Evolutionary conservation across 192 early-diverging fungal genomes (phyloP), one percentile per base, ranked within the genome.

Genomic region (Coemansia sp.): DNA sequence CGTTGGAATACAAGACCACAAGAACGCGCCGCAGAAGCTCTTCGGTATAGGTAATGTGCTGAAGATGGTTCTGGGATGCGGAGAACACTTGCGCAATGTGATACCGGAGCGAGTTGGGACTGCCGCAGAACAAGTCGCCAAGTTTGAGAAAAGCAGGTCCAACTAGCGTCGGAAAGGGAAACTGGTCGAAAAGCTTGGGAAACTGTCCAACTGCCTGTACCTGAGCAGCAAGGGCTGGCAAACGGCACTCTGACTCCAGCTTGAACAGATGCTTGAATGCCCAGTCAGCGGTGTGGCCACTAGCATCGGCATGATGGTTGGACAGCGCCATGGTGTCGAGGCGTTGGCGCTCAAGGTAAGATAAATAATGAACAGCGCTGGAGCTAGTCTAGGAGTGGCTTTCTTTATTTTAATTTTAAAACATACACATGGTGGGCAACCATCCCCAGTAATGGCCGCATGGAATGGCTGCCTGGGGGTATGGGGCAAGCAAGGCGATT

Each of bases 71-170:
- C 38, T 58, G 65, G 0, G 73, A 66, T 6, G 62, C 43, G 38
- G 51, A 61, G 47, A 80, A 69, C 26, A 77, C 74, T 50, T 69
- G 65, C 3, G 70, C 69, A 18, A 80, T 74, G 30, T 77, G 66
- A 61, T 70, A 77, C 27, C 79, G 52, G 32, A 80, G 60, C 39
- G 68, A 50, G 48, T 77, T 77, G 14, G 63, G 39, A 41, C 68
- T 65, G 56, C 51, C 48, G 19, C 74, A 54, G 38, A 80, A 80
- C 57, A 80, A 26, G 31, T 80, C 79, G 29, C 69, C 66, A 2
- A 80, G 73, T 45, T 80, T 80, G 13, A 80, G 59, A 47, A 80
- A 77, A 10, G 69, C 79, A 7, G 79, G 72, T 51, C 63, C 63
- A 25, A 80, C 74, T 15, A 80, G 65, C 11, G 65, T 65, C 14